Conservation (phyloP, 805 yeast species). For the Candida berthetii region DNA sequence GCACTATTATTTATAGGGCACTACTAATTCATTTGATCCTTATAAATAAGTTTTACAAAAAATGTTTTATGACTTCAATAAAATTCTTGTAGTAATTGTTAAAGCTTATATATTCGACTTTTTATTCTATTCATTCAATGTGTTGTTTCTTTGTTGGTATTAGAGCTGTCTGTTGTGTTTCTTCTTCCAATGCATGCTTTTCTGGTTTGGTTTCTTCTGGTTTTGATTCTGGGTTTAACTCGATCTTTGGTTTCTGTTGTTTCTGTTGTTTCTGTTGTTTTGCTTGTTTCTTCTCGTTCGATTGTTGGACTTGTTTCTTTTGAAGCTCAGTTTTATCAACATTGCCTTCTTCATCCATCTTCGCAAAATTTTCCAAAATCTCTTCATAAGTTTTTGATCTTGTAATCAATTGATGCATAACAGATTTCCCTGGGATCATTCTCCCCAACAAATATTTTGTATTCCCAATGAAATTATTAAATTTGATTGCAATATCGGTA, state of each 20-base stretch:
- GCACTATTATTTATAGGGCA: too few relatives aligned
- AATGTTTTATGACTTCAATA: neutral
- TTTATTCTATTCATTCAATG: neutral
- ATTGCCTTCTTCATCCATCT: constrained; percentile 13
- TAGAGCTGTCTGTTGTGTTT: constrained; percentile 7
- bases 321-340: constrained; percentile 2
- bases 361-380: constrained; percentile 23
- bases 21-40: too few relatives aligned
- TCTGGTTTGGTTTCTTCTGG: constrained; percentile 5
- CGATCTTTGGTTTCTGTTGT: neutral
- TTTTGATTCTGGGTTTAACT: neutral
- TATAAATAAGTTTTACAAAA: too few relatives aligned
- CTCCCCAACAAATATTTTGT: constrained; percentile 77
- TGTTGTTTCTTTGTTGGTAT: constrained; percentile 5
- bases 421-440: constrained; percentile 71
- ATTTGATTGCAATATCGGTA: constrained; percentile 41
- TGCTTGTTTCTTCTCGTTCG: neutral
- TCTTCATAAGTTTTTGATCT: constrained; percentile 51
- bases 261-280: neutral
- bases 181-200: constrained; percentile 6
- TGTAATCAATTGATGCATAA: constrained; percentile 50
- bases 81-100: too few relatives aligned
- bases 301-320: neutral
- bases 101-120: neutral
- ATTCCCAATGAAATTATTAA: constrained; percentile 62